Percentiles rank a stretch among this genome's conserved stretches.
Evolutionary conservation across 169 alveolate genomes (phyloP).

Genomic region (Ichthyophthirius multifiliis): DNA sequence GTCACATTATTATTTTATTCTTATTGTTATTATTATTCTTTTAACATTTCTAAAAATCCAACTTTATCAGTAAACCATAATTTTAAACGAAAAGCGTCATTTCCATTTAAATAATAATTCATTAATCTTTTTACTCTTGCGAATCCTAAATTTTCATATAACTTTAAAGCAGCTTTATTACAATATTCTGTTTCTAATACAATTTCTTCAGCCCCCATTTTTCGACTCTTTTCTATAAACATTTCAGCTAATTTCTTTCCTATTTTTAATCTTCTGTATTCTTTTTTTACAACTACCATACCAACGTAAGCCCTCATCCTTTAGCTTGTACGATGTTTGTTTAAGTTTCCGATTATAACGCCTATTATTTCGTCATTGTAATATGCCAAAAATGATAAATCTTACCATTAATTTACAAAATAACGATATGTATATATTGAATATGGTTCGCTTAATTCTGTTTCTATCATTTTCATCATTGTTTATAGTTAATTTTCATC

Average conservation of each 20-base stretch:
- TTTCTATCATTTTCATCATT: conserved; percentile 71
- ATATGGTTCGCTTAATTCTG: conserved; percentile 87
- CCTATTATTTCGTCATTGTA: conserved; percentile 34
- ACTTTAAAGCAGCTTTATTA: conserved; percentile 74
- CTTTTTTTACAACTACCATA: conserved; percentile 84
- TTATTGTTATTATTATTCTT: neutral
- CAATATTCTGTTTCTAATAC: conserved; percentile 84
- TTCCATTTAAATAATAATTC: conserved; percentile 83
- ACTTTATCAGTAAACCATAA: conserved; percentile 48
- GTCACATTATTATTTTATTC: neutral
- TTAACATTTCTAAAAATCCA: conserved; percentile 1
- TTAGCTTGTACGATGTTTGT: conserved; percentile 43
- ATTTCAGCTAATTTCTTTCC: conserved; percentile 73
- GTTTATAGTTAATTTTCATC: conserved; percentile 58
- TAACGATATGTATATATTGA: conserved; percentile 85
- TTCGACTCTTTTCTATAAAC: conserved; percentile 56
- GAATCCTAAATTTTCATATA: conserved; percentile 83
- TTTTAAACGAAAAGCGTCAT: conserved; percentile 84
- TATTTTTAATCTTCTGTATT: conserved; percentile 75
- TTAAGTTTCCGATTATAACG: conserved; percentile 42
- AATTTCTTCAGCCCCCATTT: conserved; percentile 68
- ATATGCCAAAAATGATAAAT: conserved; percentile 58
- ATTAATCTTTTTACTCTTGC: conserved; percentile 78
- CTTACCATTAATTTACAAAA: conserved; percentile 82
- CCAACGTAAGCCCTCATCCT: conserved; percentile 80